Percentiles rank a stretch among this genome's conserved stretches.
Conservation (phyloP, 257 asterid genomes). For the Gardenia jasminoides region DNA sequence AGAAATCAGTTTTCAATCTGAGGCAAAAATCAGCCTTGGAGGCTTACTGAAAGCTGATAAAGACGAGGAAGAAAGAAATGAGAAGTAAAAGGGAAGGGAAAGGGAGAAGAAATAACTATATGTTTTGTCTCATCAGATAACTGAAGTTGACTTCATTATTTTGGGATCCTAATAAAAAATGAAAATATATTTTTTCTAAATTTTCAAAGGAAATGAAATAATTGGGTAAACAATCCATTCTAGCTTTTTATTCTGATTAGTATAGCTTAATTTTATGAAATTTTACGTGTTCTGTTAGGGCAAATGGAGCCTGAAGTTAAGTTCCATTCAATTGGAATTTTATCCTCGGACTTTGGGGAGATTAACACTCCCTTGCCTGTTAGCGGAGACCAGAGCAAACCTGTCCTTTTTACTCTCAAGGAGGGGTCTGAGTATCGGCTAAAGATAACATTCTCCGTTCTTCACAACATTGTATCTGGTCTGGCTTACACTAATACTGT, state of each 20-base stretch:
- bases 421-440: constrained; percentile 69
- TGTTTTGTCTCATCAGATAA: too few relatives aligned
- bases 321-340: constrained; percentile 62
- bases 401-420: constrained; percentile 47
- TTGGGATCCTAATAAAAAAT: too few relatives aligned
- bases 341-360: constrained; percentile 66
- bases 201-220: too few relatives aligned
- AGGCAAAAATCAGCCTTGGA: too few relatives aligned
- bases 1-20: too few relatives aligned
- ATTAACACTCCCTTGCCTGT: constrained; percentile 60
- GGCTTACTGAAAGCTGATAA: too few relatives aligned
- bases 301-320: constrained; percentile 76
- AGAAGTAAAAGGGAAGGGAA: too few relatives aligned
- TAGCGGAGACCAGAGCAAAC: constrained; percentile 40
- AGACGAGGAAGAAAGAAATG: too few relatives aligned
- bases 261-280: constrained; percentile 12
- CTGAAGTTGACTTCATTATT: too few relatives aligned
- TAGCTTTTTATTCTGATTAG: not conserved
- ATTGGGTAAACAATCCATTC: too few relatives aligned
- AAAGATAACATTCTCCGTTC: constrained; percentile 67
- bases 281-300: constrained; percentile 29
- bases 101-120: too few relatives aligned
- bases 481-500: constrained; percentile 68
- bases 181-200: too few relatives aligned
- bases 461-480: constrained; percentile 77